Evolutionary conservation across 2,329 filamentous ascomycete species (phyloP), one percentile per base, ranked within the genome.

Genomic region (Fusarium buharicum): DNA sequence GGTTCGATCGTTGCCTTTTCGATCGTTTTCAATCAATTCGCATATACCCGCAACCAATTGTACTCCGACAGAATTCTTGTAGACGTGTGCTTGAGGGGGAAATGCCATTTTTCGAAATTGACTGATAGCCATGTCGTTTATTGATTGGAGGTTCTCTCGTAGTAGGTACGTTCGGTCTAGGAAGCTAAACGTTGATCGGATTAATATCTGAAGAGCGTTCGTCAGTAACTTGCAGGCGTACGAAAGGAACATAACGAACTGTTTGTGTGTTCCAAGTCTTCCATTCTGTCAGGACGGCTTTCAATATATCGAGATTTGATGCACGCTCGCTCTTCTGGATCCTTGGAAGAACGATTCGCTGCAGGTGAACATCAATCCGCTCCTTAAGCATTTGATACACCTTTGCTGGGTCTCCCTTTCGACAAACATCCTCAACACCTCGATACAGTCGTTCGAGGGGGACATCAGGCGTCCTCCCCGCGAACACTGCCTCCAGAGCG

Each of bases 101-200:
- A 83, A 88, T 4, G 82, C 75, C 66, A 82, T 82, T 57, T 77
- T 84, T 49, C 91, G 86, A 73, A 98, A 99, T 57, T 92, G 84
- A 13, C 82, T 77, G 51, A 95, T 87, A 6, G 89, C 86, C 80
- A 96, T 88, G 71, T 96, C 92, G 70, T 93, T 90, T 53, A 99
- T 86, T 30, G 90, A 90, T 10, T 84, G 82, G 31, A 84, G 78
- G 18, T 89, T 86, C 40, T 88, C 87, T 54, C 90, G 88, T 3
- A 97, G 81, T 8, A 99, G 82, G 72, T 93, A 97, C 3, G 93
- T 91, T 62, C 95, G 88, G 74, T 99, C 94, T 64, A 99, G 84
- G 72, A 93, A 99, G 78, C 93, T 96, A 77, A 97, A 98, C 34
- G 96, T 90, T 62, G 91, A 94, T 44, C 93, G 87, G 48, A 99